Evolutionary conservation across 116 monocot species (phyloP).

Genomic region (Trichopus zeylanicus): DNA sequence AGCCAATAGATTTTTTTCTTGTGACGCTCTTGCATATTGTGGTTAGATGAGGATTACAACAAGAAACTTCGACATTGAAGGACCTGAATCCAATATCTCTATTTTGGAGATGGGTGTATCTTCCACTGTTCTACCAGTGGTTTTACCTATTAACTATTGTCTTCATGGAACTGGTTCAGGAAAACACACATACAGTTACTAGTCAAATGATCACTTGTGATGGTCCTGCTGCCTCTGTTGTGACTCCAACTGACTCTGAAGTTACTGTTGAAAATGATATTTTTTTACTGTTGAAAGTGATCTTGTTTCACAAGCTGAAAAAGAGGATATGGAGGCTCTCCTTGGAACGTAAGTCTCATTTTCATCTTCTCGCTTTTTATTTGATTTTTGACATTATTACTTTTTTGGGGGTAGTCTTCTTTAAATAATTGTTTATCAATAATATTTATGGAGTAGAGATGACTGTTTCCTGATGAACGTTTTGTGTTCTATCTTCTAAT

Average conservation of each 20-base stretch:
- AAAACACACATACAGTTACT: conserved; percentile 63
- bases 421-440: too few relatives aligned
- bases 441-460: too few relatives aligned
- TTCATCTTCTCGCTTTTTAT: not conserved
- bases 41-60: too few relatives aligned
- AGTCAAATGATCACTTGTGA: conserved; percentile 47
- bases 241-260: conserved; percentile 60
- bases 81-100: too few relatives aligned
- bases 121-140: not conserved
- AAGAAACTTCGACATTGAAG: too few relatives aligned
- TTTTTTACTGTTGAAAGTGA: conserved; percentile 89
- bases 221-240: conserved; percentile 47
- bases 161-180: conserved; percentile 30
- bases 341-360: conserved; percentile 74
- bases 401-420: not conserved
- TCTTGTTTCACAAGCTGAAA: conserved; percentile 94
- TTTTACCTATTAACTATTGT: not conserved
- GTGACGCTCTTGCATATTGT: too few relatives aligned
- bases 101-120: too few relatives aligned
- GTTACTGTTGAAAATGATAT: conserved; percentile 95
- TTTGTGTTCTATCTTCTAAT: too few relatives aligned
- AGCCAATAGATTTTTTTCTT: too few relatives aligned
- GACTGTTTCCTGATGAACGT: too few relatives aligned
- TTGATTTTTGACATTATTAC: not conserved
- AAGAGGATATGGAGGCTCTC: conserved; percentile 99